Conservation (phyloP, 306 rosid genomes). For the Pyrus pyrifolia region DNA sequence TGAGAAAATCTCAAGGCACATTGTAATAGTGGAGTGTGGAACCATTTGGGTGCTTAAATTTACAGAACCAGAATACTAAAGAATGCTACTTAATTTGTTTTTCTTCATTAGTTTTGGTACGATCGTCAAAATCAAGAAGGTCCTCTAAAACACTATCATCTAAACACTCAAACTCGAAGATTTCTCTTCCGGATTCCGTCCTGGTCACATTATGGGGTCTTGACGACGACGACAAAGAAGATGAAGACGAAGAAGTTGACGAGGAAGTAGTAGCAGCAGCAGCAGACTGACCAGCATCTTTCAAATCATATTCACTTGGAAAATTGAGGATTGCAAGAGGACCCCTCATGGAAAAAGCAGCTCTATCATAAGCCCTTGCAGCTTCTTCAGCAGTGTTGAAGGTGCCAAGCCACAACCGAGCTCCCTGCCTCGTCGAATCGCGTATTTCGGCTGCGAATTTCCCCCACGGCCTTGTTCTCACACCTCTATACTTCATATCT, state of each 20-base stretch:
- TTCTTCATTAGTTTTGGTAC: not conserved
- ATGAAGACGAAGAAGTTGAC: not conserved
- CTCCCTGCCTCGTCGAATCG: conserved; percentile 30
- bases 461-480: conserved; percentile 33
- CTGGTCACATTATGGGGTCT: not conserved
- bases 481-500: conserved; percentile 25
- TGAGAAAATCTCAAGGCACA: not conserved
- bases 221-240: conserved; percentile 10
- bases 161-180: conserved; percentile 51
- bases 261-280: not conserved
- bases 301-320: conserved; percentile 36
- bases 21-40: not conserved
- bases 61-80: no score
- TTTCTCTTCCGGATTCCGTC: conserved; percentile 21
- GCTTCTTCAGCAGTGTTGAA: conserved; percentile 54
- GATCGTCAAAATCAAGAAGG: conserved; percentile 41
- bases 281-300: conserved; percentile 2
- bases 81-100: no score
- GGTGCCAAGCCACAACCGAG: conserved; percentile 69
- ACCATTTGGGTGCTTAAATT: not conserved
- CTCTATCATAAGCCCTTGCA: conserved; percentile 66
- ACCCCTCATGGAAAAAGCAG: conserved; percentile 68
- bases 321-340: conserved; percentile 57
- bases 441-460: conserved; percentile 40
- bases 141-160: conserved; percentile 65